Conservation (phyloP, 2,329 filamentous ascomycete genomes). For the Phyllachora maydis region DNA sequence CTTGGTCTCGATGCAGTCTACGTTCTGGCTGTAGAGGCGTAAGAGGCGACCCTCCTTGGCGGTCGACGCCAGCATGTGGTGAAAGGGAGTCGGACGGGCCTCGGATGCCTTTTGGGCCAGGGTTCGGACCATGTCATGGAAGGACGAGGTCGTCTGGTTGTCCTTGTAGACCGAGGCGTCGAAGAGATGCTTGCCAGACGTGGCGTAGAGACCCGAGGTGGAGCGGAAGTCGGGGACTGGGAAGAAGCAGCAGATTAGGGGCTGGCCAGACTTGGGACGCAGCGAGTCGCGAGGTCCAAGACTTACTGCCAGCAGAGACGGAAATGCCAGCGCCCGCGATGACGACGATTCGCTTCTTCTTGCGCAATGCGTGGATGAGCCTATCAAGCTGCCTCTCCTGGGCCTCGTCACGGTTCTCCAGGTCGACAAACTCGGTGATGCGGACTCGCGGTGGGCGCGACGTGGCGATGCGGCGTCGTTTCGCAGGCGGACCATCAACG, state of each 20-base stretch:
- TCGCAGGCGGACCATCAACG: constrained; percentile 44
- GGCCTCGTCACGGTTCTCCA: constrained; percentile 29
- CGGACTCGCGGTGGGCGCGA: constrained; percentile 37
- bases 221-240: constrained; percentile 90
- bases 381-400: constrained; percentile 43
- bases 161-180: constrained; percentile 96
- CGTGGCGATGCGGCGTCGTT: constrained; percentile 49
- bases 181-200: constrained; percentile 87
- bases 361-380: constrained; percentile 54
- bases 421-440: constrained; percentile 64
- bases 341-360: constrained; percentile 91
- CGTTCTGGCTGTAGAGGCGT: constrained; percentile 89
- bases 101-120: constrained; percentile 59
- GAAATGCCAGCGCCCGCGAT: constrained; percentile 95
- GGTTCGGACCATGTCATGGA: constrained; percentile 90
- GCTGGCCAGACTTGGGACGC: constrained; percentile 4
- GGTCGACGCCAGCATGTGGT: constrained; percentile 80
- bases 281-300: constrained; percentile 1
- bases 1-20: constrained; percentile 81
- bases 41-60: constrained; percentile 72
- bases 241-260: constrained; percentile 6
- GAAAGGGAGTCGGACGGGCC: constrained; percentile 71
- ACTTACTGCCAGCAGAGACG: constrained; percentile 77
- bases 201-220: constrained; percentile 70
- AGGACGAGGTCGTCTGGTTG: constrained; percentile 68